Percentiles rank a stretch among this genome's conserved stretches.
These are phyloP conservation scores for Saturnispora sanitii DNA, from an alignment of 805 yeast genomes.

Conservation along the genomic window DNA sequence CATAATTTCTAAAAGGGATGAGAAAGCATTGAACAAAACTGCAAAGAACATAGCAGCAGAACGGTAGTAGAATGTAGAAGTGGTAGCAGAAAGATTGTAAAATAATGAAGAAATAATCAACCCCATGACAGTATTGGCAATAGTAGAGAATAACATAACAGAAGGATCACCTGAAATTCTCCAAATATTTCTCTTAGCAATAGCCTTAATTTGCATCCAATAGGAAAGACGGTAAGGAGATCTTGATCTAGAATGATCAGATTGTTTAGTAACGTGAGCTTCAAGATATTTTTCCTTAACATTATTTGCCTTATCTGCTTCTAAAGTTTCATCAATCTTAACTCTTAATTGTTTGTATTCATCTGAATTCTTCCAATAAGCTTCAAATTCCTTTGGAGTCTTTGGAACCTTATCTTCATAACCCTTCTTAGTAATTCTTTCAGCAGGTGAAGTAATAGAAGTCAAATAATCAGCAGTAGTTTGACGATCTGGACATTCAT, in stretches of 20 bases:
- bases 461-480: conserved; percentile 39
- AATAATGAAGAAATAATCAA: conserved; percentile 48
- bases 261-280: conserved; percentile 35
- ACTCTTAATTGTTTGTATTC: conserved; percentile 25
- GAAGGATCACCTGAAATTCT: conserved; percentile 44
- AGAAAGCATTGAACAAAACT: conserved; percentile 50
- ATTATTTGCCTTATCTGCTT: conserved; percentile 6
- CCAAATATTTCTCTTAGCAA: conserved; percentile 37
- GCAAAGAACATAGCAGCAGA: conserved; percentile 63
- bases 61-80: conserved; percentile 43
- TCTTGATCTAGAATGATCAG: conserved; percentile 34
- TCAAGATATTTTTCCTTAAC: conserved; percentile 10
- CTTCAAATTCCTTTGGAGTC: conserved; percentile 33
- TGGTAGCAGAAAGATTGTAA: conserved; percentile 35
- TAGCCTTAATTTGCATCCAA: conserved; percentile 39
- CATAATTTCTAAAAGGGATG: conserved; percentile 50
- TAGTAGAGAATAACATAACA: conserved; percentile 31
- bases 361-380: conserved; percentile 30
- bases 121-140: conserved; percentile 44
- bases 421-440: conserved; percentile 26
- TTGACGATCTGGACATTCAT: conserved; percentile 37
- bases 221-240: conserved; percentile 50
- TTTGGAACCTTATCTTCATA: conserved; percentile 31
- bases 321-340: conserved; percentile 28
- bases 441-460: conserved; percentile 26